A percentile compares a stretch with the other conserved stretches of the same genome.
Evolutionary conservation across 495 filamentous ascomycete genomes (phyloP).

Genomic region (Aspergillus homomorphus): DNA sequence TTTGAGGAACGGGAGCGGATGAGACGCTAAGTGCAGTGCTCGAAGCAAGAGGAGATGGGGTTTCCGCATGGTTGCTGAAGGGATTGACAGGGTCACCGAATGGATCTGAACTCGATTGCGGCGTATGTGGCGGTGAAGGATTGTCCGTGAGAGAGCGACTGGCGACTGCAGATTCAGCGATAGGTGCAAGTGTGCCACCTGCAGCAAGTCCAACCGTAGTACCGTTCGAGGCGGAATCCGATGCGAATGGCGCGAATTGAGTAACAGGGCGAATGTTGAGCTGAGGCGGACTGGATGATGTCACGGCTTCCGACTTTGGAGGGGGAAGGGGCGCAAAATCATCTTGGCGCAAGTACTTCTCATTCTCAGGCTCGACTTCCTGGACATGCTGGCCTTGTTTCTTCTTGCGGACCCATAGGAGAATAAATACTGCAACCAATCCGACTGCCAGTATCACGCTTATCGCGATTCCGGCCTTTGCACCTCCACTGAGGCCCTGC

Average conservation of each 20-base stretch:
- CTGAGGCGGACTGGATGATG: constrained; percentile 65
- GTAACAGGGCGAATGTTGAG: constrained; percentile 86
- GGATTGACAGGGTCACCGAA: constrained; percentile 52
- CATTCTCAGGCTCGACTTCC: constrained; percentile 54
- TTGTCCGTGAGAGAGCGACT: constrained; percentile 40
- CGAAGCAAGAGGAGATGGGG: constrained; percentile 26
- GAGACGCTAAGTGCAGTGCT: constrained; percentile 10
- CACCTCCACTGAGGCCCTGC: constrained; percentile 57
- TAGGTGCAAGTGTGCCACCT: constrained; percentile 34
- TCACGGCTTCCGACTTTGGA: constrained; percentile 17
- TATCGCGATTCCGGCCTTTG: constrained; percentile 81
- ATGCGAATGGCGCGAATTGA: constrained; percentile 83
- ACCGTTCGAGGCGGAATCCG: constrained; percentile 51
- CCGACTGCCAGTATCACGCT: constrained; percentile 68
- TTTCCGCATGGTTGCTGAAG: constrained; percentile 49
- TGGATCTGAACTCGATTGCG: constrained; percentile 42
- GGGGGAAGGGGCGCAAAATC: constrained; percentile 34
- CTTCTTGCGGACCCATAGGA: constrained; percentile 67
- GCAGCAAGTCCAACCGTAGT: constrained; percentile 32
- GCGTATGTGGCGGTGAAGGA: constrained; percentile 35
- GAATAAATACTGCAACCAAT: constrained; percentile 55
- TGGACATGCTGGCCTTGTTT: constrained; percentile 39
- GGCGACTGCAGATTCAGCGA: constrained; percentile 28
- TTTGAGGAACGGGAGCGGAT: constrained; percentile 1
- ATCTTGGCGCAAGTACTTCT: constrained; percentile 41